phyloP scores from a whole-genome alignment of 2,329 filamentous ascomycete species.

The Simplicillium sp. region DNA sequence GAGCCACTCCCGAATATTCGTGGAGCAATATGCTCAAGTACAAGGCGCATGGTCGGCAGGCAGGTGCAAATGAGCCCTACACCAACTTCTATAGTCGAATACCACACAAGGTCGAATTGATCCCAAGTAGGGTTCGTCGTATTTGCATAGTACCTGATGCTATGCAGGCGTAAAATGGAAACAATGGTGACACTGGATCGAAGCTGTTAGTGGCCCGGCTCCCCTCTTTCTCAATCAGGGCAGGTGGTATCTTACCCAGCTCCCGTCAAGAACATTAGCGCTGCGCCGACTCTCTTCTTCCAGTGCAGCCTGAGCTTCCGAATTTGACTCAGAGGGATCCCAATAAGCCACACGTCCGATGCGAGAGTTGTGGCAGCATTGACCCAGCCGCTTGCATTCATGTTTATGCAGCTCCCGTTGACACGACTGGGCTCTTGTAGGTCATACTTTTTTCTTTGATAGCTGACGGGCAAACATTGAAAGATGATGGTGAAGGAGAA shows the following conservation, averaged over 20 bases:
- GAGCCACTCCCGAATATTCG: not conserved
- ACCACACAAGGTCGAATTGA: slow-evolving; percentile 15
- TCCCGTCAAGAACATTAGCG: slow-evolving; percentile 34
- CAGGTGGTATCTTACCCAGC: slow-evolving; percentile 15
- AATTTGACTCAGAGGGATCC: slow-evolving; percentile 32
- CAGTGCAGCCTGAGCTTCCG: slow-evolving; percentile 24
- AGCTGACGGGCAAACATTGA: slow-evolving; percentile 35
- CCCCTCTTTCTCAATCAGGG: too few species aligned
- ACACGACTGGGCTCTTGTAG: too few species aligned
- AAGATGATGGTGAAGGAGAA: slow-evolving; percentile 31
- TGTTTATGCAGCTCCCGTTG: slow-evolving; percentile 34
- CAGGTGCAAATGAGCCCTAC: slow-evolving; percentile 22
- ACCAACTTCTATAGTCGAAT: slow-evolving; percentile 22
- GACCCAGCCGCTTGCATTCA: slow-evolving; percentile 34
- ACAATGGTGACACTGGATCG: slow-evolving; percentile 17
- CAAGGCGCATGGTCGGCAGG: slow-evolving; percentile 18
- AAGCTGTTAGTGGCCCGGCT: too few species aligned
- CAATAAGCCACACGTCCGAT: slow-evolving; percentile 36
- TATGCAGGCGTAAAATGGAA: slow-evolving; percentile 19
- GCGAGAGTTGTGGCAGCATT: slow-evolving; percentile 35
- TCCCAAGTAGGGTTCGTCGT: slow-evolving; percentile 20
- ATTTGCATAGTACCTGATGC: slow-evolving; percentile 15
- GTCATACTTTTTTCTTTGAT: slow-evolving; percentile 39
- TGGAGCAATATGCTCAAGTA: slow-evolving; percentile 9
- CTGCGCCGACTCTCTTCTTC: slow-evolving; percentile 31